Conservation (phyloP, 2,329 filamentous ascomycete genomes). For the Exophiala aquamarina region DNA sequence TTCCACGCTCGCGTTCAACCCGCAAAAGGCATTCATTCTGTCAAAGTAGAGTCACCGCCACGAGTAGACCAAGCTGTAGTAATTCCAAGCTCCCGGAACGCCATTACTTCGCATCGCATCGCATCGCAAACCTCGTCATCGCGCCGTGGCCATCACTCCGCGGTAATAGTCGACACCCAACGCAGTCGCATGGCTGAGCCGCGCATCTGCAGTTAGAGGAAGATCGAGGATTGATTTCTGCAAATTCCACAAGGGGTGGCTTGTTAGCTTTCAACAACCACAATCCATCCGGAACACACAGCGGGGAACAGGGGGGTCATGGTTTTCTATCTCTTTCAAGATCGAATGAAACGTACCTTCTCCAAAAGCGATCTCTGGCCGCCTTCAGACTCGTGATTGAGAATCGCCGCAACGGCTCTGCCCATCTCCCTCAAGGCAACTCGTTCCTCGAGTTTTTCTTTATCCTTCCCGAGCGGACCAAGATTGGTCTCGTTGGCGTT, state of each 20-base stretch:
- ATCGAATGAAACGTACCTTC: constrained; percentile 14
- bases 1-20: no score
- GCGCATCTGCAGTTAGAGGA: constrained; percentile 68
- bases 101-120: no score
- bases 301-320: background rate
- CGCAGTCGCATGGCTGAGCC: constrained; percentile 68
- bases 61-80: no score
- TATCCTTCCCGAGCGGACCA: constrained; percentile 58
- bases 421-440: constrained; percentile 84
- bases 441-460: constrained; percentile 55
- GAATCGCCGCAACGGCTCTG: constrained; percentile 63
- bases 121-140: constrained; percentile 30
- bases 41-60: no score
- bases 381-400: constrained; percentile 13
- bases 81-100: no score
- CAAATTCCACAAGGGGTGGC: constrained; percentile 31
- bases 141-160: constrained; percentile 57
- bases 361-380: constrained; percentile 8
- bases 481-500: constrained; percentile 44
- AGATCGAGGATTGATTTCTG: constrained; percentile 41
- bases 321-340: no score
- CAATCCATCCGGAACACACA: background rate
- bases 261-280: background rate
- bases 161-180: constrained; percentile 69
- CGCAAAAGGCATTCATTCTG: no score